Conservation (phyloP, 176 grass and related monocot genomes). For the Carex parvula region DNA sequence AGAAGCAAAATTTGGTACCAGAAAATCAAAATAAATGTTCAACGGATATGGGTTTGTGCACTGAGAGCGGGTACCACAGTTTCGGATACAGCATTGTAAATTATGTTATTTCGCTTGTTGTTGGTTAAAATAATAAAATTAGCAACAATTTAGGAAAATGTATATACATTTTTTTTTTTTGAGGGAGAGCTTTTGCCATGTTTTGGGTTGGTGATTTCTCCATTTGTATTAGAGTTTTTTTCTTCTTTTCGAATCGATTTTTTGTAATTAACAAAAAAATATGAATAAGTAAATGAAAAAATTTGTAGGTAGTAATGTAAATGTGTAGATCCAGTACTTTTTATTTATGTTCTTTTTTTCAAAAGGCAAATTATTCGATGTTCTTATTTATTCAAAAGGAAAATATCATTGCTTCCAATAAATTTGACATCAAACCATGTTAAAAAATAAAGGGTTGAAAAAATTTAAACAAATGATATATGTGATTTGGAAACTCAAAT, state of each 20-base stretch:
- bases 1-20: background rate
- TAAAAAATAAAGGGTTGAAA: too few species aligned
- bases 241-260: background rate
- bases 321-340: background rate
- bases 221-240: background rate
- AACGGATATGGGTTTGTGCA: background rate
- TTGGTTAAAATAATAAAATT: conserved; percentile 16
- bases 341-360: background rate
- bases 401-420: too few species aligned
- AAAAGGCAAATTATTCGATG: background rate
- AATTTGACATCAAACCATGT: too few species aligned
- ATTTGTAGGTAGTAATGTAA: background rate
- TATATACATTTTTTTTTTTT: background rate
- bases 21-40: background rate
- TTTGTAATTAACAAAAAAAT: background rate
- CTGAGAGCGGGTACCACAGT: background rate
- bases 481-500: too few species aligned
- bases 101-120: conserved; percentile 15
- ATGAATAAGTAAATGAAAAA: background rate
- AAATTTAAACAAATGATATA: too few species aligned
- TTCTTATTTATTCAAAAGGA: background rate
- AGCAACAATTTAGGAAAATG: background rate
- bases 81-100: background rate
- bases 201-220: conserved; percentile 1
- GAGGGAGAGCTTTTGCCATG: conserved; percentile 7